Evolutionary conservation across 2,329 filamentous ascomycete species (phyloP).

Genomic region (Fusarium pininemorale): DNA sequence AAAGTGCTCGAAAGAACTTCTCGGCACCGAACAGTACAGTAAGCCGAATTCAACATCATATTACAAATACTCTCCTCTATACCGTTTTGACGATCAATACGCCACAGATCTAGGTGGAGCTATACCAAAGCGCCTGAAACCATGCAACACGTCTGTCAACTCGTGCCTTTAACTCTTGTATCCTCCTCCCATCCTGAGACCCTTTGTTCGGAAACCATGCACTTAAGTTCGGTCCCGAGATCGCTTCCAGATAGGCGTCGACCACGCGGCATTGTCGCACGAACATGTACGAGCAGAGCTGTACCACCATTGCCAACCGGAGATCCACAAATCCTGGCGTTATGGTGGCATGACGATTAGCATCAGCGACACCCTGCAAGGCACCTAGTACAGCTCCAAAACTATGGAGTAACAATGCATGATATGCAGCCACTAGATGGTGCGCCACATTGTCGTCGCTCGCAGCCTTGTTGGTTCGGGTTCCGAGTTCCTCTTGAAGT

Average conservation of each 20-base stretch:
- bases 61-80: no score
- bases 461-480: background rate
- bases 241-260: accelerated
- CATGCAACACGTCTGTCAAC: background rate
- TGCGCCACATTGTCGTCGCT: no score
- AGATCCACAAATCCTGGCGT: background rate
- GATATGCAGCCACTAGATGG: background rate
- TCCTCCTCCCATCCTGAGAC: no score
- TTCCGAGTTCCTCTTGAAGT: background rate
- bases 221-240: background rate
- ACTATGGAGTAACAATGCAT: background rate
- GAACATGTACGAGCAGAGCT: background rate
- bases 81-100: accelerated
- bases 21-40: background rate
- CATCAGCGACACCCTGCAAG: background rate
- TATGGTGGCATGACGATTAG: accelerated
- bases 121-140: background rate
- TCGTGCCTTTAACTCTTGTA: background rate
- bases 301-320: background rate
- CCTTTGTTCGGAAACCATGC: no score
- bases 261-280: background rate
- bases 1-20: background rate
- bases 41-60: background rate
- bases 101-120: background rate
- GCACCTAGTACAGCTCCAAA: background rate